Evolutionary conservation across 345 rosid species (phyloP).

Genomic region (Turritis glabra): DNA sequence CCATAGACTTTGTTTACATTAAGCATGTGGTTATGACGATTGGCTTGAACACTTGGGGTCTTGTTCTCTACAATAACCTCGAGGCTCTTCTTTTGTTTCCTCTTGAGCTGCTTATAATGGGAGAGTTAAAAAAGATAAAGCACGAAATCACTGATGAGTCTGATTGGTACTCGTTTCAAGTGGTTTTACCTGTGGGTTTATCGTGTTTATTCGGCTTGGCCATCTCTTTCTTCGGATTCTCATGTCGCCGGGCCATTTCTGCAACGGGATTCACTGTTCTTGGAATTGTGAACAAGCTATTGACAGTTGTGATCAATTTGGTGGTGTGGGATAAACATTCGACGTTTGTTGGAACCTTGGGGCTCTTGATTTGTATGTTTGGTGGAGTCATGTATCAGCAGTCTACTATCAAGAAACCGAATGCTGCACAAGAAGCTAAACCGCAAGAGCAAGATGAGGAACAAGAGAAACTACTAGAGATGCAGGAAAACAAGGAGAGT

Average conservation of each 20-base stretch:
- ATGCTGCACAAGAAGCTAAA: constrained; percentile 45
- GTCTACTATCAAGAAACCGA: constrained; percentile 73
- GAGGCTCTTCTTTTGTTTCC: constrained; percentile 94
- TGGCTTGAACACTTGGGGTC: constrained; percentile 94
- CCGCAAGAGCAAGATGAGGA: constrained; percentile 62
- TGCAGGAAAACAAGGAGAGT: constrained; percentile 52
- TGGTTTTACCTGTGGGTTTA: constrained; percentile 80
- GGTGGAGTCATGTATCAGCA: constrained; percentile 96
- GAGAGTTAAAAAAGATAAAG: constrained; percentile 83
- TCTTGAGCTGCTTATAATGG: constrained; percentile 89
- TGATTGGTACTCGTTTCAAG: constrained; percentile 75
- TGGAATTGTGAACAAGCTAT: constrained; percentile 88
- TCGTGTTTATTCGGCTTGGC: constrained; percentile 88
- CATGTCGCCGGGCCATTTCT: constrained; percentile 89
- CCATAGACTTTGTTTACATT: constrained; percentile 95
- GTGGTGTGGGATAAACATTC: constrained; percentile 96
- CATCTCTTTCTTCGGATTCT: constrained; percentile 96
- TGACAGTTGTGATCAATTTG: constrained; percentile 87
- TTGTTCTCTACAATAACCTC: constrained; percentile 90
- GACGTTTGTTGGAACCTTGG: constrained; percentile 70
- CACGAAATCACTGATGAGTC: constrained; percentile 72
- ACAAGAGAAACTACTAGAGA: constrained; percentile 67
- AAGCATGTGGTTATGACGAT: constrained; percentile 99
- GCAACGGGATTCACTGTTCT: constrained; percentile 99
- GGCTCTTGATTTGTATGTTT: constrained; percentile 83